phyloP scores from a whole-genome alignment of 179 eudicot genomes.

The Corrigiola litoralis region DNA sequence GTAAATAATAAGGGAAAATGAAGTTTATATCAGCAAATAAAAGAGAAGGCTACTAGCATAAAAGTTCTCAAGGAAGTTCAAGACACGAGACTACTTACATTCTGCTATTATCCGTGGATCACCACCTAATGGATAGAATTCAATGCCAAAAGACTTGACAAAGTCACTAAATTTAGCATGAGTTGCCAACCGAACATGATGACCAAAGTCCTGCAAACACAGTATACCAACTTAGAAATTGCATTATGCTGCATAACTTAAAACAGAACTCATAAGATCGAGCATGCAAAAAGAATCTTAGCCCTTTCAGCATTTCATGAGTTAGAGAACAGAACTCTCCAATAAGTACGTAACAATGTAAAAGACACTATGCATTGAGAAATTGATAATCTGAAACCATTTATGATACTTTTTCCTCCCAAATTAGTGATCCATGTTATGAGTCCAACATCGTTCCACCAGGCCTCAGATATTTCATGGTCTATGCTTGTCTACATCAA shows the following conservation, averaged over 20 bases:
- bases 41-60: neutral
- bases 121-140: constrained; percentile 80
- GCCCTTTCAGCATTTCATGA: too few species aligned
- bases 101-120: constrained; percentile 73
- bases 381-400: too few species aligned
- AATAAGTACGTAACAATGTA: too few species aligned
- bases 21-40: neutral
- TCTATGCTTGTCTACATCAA: too few species aligned
- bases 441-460: too few species aligned
- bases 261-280: too few species aligned
- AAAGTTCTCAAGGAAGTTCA: constrained; percentile 7
- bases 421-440: too few species aligned
- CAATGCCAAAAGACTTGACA: constrained; percentile 75
- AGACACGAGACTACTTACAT: constrained; percentile 44
- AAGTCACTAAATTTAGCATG: constrained; percentile 61
- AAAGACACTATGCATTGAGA: too few species aligned
- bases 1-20: neutral
- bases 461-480: too few species aligned
- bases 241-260: neutral
- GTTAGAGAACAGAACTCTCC: too few species aligned
- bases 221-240: neutral
- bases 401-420: too few species aligned
- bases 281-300: too few species aligned
- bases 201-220: constrained; percentile 64
- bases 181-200: constrained; percentile 77